Base-by-base conservation (phyloP, 148 eudicot genomes). In the Vaccinium myrtillus region DNA sequence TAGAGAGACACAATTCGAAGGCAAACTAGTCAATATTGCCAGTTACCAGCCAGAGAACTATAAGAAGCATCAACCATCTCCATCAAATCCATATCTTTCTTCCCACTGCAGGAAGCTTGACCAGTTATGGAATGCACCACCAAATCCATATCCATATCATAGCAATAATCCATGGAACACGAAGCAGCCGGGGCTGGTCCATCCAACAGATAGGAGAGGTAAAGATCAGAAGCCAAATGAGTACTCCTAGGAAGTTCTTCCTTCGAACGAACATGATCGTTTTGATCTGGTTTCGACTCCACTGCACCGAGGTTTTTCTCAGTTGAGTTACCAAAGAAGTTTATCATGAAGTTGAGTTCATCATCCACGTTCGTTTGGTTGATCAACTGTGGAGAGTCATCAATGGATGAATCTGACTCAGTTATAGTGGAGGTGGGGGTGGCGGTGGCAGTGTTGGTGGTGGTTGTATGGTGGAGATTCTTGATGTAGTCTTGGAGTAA, bases 401-500 rank as follows among this genome's bases (percentile, higher is more conserved):
- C 81, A 3, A 86, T 56, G 80, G 88, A 75, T 56, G 84, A 43
- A 63, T 75, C 85, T 15, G 87, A 79, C 23, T 70, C 83, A 55
- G 86, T 78, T 23, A 73, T 50, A 54, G 83, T 48, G 3, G 87
- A 32, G 63, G 86, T 82, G 27, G 78, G 4, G 77, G 46, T 67
- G 61, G 77, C 7, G 1, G 71, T 1, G 36, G 73, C 16, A 9
- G 3, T 61, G 77, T 80, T 11, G 59, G 65, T 58, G 58, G 39
- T 54, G 32, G 53, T 69, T 48, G 56, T 70, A 27, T 27, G 71
- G 32, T 65, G 25, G 63, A 58, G 78, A 56, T 59, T 83, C 80
- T 73, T 88, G 48, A 93, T 90, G 91, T 95, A 95, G 1, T 93
- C 91, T 86, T 93, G 91, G 54, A 95, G 86, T 19, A 91, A 27